Evolutionary conservation across 164 flowering plant genomes (phyloP).

Genomic region (Dillenia suffruticosa): DNA sequence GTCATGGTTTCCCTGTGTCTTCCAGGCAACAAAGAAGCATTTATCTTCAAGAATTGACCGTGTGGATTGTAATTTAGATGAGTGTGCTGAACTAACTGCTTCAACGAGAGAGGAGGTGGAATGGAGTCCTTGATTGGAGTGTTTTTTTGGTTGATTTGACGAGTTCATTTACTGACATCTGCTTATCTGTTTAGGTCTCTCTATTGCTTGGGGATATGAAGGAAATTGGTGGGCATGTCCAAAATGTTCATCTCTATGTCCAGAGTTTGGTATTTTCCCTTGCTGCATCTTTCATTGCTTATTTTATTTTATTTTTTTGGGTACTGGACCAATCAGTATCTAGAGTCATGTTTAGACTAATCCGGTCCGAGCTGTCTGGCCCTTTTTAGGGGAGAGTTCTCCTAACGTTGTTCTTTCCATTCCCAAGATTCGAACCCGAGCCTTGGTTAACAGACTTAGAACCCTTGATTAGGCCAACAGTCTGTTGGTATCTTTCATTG

Average conservation of each 20-base stretch:
- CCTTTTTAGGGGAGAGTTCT: no score
- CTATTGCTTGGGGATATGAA: constrained; percentile 34
- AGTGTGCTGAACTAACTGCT: constrained; percentile 33
- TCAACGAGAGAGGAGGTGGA: constrained; percentile 59
- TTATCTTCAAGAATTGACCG: constrained; percentile 59
- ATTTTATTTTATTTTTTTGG: neutral
- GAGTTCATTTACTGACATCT: constrained; percentile 7
- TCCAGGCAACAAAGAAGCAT: constrained; percentile 50
- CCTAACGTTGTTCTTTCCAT: neutral
- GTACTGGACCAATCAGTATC: no score
- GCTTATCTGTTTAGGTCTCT: constrained; percentile 30
- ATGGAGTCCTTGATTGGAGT: neutral
- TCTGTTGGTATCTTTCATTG: neutral
- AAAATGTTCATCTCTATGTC: constrained; percentile 45
- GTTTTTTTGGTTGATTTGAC: neutral
- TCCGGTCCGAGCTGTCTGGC: no score
- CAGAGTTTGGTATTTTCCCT: constrained; percentile 45
- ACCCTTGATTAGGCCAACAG: no score
- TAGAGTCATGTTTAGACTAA: no score
- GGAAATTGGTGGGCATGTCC: constrained; percentile 33
- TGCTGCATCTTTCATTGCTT: neutral
- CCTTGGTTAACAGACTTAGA: no score
- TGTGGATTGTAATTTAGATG: constrained; percentile 48
- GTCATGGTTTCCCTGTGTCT: neutral
- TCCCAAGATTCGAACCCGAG: no score